Conservation (phyloP, 805 yeast genomes). For the Zygosaccharomyces bisporus region DNA sequence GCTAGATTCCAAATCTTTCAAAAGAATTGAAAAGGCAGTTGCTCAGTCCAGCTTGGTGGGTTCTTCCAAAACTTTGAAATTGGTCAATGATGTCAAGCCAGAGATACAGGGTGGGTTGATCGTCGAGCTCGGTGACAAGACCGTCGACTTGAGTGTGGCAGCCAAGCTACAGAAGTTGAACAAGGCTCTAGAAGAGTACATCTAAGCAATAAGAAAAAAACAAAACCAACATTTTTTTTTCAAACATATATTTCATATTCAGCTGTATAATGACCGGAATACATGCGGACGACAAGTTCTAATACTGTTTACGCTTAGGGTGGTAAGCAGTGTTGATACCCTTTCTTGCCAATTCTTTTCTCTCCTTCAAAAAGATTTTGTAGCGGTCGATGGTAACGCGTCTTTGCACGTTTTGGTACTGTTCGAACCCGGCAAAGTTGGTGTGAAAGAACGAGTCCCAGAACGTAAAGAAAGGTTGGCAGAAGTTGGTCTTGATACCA, state of each 20-base stretch:
- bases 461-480: slow-evolving; percentile 93
- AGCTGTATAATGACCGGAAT: slow-evolving; percentile 10
- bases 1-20: slow-evolving; percentile 74
- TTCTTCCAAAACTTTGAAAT: slow-evolving; percentile 76
- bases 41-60: slow-evolving; percentile 79
- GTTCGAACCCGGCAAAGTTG: slow-evolving; percentile 59
- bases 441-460: slow-evolving; percentile 83
- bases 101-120: slow-evolving; percentile 93
- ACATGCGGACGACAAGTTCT: slow-evolving; percentile 6
- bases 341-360: slow-evolving; percentile 25
- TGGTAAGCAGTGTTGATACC: slow-evolving; percentile 7
- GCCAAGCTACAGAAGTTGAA: slow-evolving; percentile 84
- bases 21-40: slow-evolving; percentile 75
- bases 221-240: neutral
- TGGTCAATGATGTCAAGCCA: slow-evolving; percentile 79
- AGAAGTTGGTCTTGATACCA: slow-evolving; percentile 88
- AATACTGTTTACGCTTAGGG: slow-evolving; percentile 4
- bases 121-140: slow-evolving; percentile 94
- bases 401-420: slow-evolving; percentile 59
- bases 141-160: slow-evolving; percentile 88
- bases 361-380: slow-evolving; percentile 48
- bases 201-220: slow-evolving; percentile 41
- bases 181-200: slow-evolving; percentile 79
- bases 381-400: slow-evolving; percentile 65
- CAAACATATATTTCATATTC: slow-evolving; percentile 5